Base-by-base conservation (phyloP, 1,284 basidiomycete genomes). In the Irpex sp. region DNA sequence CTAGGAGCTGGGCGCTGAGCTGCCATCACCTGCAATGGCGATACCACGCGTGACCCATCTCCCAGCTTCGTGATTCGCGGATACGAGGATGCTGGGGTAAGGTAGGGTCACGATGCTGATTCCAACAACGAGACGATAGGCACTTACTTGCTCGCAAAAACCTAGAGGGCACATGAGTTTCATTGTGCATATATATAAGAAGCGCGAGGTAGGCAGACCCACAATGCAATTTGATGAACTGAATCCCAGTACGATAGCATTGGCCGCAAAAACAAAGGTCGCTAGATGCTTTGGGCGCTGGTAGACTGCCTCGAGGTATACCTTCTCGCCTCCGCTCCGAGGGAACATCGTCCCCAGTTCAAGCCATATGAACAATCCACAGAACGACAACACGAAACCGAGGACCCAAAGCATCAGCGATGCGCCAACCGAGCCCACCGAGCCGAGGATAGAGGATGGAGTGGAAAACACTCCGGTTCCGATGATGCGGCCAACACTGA, bases 231-330 rank as follows among this genome's bases (percentile, higher is more conserved):
- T 81, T 10, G 78, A 75, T 0, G 85, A 82, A 2, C 80, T 80
- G 66, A 86, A 84, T 66, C 84, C 86, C 39, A 83, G 79, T 8
- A 88, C 74, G 21, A 89, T 71, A 1, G 83, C 82, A 67, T 89
- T 87, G 1, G 80, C 71, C 0, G 84, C 80, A 65, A 81, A 91
- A 5, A 81, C 68, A 63, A 85, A 85, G 3, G 85, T 86, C 4
- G 77, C 78, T 58, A 91, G 71, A 68, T 84, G 86, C 58, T 78
- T 80, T 3, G 90, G 90, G 36, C 76, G 77, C 57, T 82, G 79
- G 72, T 84, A 91, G 14, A 88, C 81, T 60, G 80, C 88, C 63
- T 91, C 88, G 33, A 91, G 75, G 68, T 91, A 92, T 47, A 86
- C 87, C 73, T 90, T 90, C 75, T 91, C 90, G n/a, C 86, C 90